Evolutionary conservation across 106 monocot genomes (phyloP), one percentile per base, ranked within the genome.

Genomic region (Dioscorea zingiberensis): DNA sequence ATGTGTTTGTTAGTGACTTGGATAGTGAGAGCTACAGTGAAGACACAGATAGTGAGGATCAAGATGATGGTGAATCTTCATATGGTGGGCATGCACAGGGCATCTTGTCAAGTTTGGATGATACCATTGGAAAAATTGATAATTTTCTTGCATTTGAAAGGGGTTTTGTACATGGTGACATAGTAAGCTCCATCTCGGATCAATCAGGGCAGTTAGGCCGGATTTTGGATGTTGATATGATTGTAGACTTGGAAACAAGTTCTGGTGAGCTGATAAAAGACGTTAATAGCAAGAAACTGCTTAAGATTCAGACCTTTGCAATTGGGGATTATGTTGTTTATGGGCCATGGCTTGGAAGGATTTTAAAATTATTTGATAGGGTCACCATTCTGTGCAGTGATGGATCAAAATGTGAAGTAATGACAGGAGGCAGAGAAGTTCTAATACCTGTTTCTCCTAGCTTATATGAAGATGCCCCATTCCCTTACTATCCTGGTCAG

Each of bases 301-400:
- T 59, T 17, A 91, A 73, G 57, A 15, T 95, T 14, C 78, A 64
- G 30, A 65, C 95, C 44, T 85, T 91, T 72, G 64, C 56, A 55
- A 38, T 67, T 44, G 88, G 88, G 6, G 88, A 97, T 54, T 84
- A 83, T 67, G 90, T 97, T 46, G 63, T 88, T 61, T 60, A 72
- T 59, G 88, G 85, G 13, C 66, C 76, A 65, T 97, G 95, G 95
- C 76, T 97, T 75, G 95, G 95, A 45, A 77, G 73, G 65, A 83
- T 97, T 44, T 60, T 68, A 4, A 69, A 48, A 63, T 79, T 86
- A 56, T 61, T 72, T 71, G 79, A 88, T 69, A 25, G 69, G 47
- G 79, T 97, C 22, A 81, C 87, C 19, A 38, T 97, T 46, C 9
- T 91, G 57, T 79, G 85, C 64, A 78, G 73, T 79, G 83, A 97